Base-by-base conservation (phyloP, 2,329 filamentous ascomycete species). In the Didymellaceae sp. region DNA sequence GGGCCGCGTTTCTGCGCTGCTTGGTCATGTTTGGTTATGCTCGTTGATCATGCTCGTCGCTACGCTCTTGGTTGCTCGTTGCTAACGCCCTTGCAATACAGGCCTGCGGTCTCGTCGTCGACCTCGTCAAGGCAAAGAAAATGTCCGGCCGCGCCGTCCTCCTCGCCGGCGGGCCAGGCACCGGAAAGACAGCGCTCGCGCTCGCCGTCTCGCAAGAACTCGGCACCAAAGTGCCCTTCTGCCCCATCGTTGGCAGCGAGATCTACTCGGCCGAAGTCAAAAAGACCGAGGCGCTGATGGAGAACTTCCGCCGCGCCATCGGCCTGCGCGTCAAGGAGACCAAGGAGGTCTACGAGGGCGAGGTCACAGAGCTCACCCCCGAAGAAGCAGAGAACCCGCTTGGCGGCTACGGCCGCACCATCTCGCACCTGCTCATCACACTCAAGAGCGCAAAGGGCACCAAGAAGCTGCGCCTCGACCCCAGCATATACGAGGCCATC, bases 241-340 rank as follows among this genome's bases (percentile, higher is more conserved):
- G 94, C 75, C 92, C 93, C 30, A 97, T 99, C 71, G 94, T 97
- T 44, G 94, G 92, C 65, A 97, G 92, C 80, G 94, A 99, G 77
- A 89, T 99, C 67, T 99, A 97, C 79, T 96, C 91, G 63, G 88
- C 93, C 35, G 94, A 99, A 77, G 92, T 99, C 58, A 99, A 99
- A 85, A 99, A 99, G 85, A 99, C 94, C 40, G 94, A 99, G 76
- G 89, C 96, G 61, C 79, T 99, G 72, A 97, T 97, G 94, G 94
- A 99, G 82, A 97, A 97, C 79, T 99, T 99, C 76, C 85, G 94
- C 72, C 84, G 94, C 71, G 94, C 94, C 52, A 99, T 99, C 74
- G 94, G 82, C 25, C 82, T 99, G 62, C 92, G 96, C 71, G 94
- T 99, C 61, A 91, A 94, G 68, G 94, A 99, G 81, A 97, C 93